These are phyloP conservation scores for Sonneratia caseolaris DNA, from an alignment of 345 rosid genomes.

Conservation along the genomic window DNA sequence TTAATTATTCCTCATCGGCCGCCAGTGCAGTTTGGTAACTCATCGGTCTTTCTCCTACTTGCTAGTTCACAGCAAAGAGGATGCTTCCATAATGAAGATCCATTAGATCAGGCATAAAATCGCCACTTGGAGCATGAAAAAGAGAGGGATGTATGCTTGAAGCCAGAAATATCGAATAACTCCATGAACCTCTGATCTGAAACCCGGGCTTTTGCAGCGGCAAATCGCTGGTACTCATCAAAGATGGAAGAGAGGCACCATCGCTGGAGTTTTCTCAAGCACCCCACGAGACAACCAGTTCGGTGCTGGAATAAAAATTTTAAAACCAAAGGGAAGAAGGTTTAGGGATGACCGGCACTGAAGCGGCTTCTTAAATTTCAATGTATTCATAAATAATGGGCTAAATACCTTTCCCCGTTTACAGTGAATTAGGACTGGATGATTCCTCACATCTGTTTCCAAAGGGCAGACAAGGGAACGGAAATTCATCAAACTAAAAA, in stretches of 20 bases:
- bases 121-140: slow-evolving; percentile 58
- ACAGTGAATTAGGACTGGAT: slow-evolving; percentile 84
- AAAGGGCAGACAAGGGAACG: background rate
- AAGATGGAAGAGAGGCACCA: slow-evolving; percentile 83
- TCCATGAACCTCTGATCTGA: slow-evolving; percentile 93
- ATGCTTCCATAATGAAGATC: slow-evolving; percentile 9
- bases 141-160: slow-evolving; percentile 55
- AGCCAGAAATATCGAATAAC: slow-evolving; percentile 62
- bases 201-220: slow-evolving; percentile 90
- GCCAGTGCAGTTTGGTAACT: too few relatives aligned
- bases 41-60: background rate
- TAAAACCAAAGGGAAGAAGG: too few relatives aligned
- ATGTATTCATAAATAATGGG: background rate
- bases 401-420: slow-evolving; percentile 78
- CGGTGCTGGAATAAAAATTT: slow-evolving; percentile 55
- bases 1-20: too few relatives aligned
- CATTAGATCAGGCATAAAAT: slow-evolving; percentile 5
- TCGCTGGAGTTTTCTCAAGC: slow-evolving; percentile 80
- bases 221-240: slow-evolving; percentile 83
- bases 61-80: background rate
- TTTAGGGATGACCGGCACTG: too few relatives aligned
- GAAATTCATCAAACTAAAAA: slow-evolving; percentile 2
- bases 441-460: slow-evolving; percentile 70
- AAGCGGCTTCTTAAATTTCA: too few relatives aligned
- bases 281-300: slow-evolving; percentile 88